Base-by-base conservation (phyloP, 257 asterid species). In the Solanum paucissectum region DNA sequence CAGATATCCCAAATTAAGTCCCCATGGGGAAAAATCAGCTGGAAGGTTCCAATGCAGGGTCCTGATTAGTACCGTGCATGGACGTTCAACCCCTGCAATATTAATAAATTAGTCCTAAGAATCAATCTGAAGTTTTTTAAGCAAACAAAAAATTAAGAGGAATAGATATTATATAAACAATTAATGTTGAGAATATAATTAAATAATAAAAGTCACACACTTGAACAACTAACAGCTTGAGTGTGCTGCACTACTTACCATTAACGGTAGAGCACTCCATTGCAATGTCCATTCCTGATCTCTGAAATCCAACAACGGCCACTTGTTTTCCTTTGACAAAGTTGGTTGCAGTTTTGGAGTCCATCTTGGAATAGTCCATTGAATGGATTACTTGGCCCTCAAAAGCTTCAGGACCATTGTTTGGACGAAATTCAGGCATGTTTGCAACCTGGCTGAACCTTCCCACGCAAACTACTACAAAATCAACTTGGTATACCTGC, bases 211-310 rank as follows among this genome's bases (percentile, higher is more conserved):
- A 49, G 58, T 42, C 49, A 42, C 49, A 42, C 4, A 3, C 5
- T 42, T 11, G 49, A 42, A 42, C 49, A 42, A 44, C 49, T 44
- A 44, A 46, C 55, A 46, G 55, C 55, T 46, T 46, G 55, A 46
- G 55, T 46, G 52, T 44, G 52, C 52, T 12, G 52, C 52, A 44
- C 21, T 52, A 55, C 64, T 72, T 29, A 91, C 94, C 92, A 46
- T 93, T 93, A 12, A 82, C 85, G 1, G 85, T 71, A 20, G 95
- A 87, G 88, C 90, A 86, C 73, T 92, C 93, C 91, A 86, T 88
- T n/a, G 95, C 88, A 14, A 93, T 89, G 81, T 93, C 94, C 87
- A 89, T 84, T 40, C 92, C 94, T 12, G 95, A 83, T 93, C 88
- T 92, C 66, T 89, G 92, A 81, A 91, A 88, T 29, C 94, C 95